These are phyloP conservation scores for Ephemerocybe angulata DNA, from an alignment of 768 basidiomycete genomes.

Conservation along the genomic window DNA sequence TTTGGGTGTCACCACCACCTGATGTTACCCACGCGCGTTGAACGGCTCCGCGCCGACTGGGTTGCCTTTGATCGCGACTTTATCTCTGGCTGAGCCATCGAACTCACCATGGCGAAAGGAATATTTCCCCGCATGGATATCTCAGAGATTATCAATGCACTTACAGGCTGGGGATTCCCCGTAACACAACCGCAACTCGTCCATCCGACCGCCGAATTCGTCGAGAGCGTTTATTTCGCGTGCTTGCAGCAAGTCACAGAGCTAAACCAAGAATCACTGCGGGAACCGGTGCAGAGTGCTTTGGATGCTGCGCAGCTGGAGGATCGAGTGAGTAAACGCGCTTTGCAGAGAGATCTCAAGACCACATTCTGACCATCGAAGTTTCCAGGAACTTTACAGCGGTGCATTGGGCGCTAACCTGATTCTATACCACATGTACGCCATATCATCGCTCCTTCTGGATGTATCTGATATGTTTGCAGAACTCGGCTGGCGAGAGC, in stretches of 20 bases:
- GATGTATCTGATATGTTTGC: not conserved
- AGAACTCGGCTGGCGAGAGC: conserved; percentile 71
- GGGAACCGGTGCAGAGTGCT: conserved; percentile 54
- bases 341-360: not conserved
- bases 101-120: conserved; percentile 40
- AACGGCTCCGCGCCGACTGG: too few species aligned
- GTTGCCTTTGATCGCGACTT: too few species aligned
- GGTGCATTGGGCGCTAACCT: conserved; percentile 59
- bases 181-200: conserved; percentile 66
- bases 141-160: conserved; percentile 59
- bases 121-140: conserved; percentile 65
- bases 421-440: conserved; percentile 36
- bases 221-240: conserved; percentile 63
- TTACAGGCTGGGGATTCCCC: conserved; percentile 66
- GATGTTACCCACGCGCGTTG: too few species aligned
- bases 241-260: conserved; percentile 72
- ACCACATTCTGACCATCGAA: not conserved
- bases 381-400: conserved; percentile 59
- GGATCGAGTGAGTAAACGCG: conserved; percentile 45
- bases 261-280: conserved; percentile 54
- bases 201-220: conserved; percentile 67
- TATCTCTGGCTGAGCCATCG: not conserved
- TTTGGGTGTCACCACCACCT: too few species aligned
- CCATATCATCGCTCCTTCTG: not conserved
- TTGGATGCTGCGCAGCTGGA: conserved; percentile 48